phyloP scores from a whole-genome alignment of 2,329 filamentous ascomycete species.

The Metarhizium sp. region DNA sequence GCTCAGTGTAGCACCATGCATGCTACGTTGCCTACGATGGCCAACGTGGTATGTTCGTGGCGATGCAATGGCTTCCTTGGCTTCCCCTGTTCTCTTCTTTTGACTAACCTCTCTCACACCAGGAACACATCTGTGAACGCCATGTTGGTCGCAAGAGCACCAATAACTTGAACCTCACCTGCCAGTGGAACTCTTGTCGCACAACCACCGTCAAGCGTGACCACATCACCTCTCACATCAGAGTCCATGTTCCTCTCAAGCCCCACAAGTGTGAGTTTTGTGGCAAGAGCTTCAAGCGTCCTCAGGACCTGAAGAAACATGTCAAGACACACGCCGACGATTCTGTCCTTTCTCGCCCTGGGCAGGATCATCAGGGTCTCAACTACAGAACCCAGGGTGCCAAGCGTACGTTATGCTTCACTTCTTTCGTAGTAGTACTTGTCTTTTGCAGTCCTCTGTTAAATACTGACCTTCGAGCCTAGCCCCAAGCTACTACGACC shows the following conservation, averaged over 20 bases:
- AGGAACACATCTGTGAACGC: slow-evolving; percentile 98
- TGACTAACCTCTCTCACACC: slow-evolving; percentile 1
- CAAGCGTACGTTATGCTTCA: slow-evolving; percentile 41
- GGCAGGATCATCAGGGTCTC: slow-evolving; percentile 43
- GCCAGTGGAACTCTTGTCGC: slow-evolving; percentile 92
- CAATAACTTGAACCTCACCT: slow-evolving; percentile 95
- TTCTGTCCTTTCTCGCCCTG: slow-evolving; percentile 57
- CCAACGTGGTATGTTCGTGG: not conserved
- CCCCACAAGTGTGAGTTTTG: slow-evolving; percentile 99
- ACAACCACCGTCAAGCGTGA: slow-evolving; percentile 98
- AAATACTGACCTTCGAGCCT: slow-evolving; percentile 16
- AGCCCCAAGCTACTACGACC: slow-evolving; percentile 55
- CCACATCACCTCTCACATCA: slow-evolving; percentile 98
- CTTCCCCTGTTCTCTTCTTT: not conserved
- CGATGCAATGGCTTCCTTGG: not conserved
- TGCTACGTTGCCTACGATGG: not conserved
- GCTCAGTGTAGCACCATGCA: not conserved
- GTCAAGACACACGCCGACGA: slow-evolving; percentile 98
- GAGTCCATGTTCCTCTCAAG: slow-evolving; percentile 97
- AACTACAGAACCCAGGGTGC: slow-evolving; percentile 43
- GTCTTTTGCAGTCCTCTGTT: not conserved
- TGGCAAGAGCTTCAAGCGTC: slow-evolving; percentile 97
- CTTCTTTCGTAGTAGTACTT: not conserved
- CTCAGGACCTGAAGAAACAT: slow-evolving; percentile 98
- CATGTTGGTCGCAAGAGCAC: slow-evolving; percentile 98